Conservation (phyloP, 305 asterid species). For the Salvia sclarea region DNA sequence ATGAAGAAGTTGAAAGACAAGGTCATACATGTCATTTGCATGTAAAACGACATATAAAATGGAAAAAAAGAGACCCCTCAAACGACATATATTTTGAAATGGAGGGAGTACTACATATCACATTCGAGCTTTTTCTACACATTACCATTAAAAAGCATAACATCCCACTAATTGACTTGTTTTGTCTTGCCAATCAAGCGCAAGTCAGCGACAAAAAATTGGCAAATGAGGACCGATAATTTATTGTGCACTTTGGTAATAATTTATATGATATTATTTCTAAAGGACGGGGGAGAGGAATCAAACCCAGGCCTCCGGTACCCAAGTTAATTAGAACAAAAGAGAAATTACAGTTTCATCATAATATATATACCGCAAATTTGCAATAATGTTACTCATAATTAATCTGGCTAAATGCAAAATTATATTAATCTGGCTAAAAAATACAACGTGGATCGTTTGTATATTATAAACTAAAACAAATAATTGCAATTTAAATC, state of each 20-base stretch:
- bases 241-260: neutral
- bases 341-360: neutral
- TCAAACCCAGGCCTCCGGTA: neutral
- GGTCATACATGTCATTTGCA: too few species aligned
- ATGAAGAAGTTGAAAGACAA: too few species aligned
- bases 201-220: slow-evolving; percentile 44
- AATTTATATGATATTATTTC: neutral
- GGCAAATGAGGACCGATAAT: neutral
- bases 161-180: slow-evolving; percentile 28
- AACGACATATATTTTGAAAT: too few species aligned
- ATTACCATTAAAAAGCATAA: slow-evolving; percentile 22
- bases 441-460: too few species aligned
- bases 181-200: slow-evolving; percentile 2
- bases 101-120: too few species aligned
- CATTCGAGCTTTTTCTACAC: slow-evolving; percentile 11
- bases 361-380: neutral
- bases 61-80: too few species aligned
- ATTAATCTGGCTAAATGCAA: too few species aligned
- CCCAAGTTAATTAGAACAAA: neutral
- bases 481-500: too few species aligned
- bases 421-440: too few species aligned
- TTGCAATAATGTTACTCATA: neutral
- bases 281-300: neutral
- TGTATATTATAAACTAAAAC: too few species aligned
- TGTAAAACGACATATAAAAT: too few species aligned